phyloP scores from a whole-genome alignment of 805 yeast genomes.

The Candida ponderosae region DNA sequence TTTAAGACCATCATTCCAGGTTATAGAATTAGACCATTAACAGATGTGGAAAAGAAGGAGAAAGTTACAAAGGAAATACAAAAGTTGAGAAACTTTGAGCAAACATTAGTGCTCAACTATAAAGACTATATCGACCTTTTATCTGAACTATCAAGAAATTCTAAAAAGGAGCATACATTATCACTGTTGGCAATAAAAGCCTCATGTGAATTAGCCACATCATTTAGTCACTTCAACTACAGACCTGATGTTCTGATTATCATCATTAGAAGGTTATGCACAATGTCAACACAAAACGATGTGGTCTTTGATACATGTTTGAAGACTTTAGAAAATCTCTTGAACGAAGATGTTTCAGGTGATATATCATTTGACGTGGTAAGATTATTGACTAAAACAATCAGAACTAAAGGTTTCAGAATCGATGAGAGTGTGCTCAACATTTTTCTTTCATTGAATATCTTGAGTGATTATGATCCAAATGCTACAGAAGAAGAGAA shows the following conservation, averaged over 20 bases:
- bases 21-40: slow-evolving; percentile 74
- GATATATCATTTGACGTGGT: slow-evolving; percentile 70
- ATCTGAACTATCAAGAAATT: slow-evolving; percentile 30
- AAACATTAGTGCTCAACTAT: slow-evolving; percentile 63
- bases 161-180: slow-evolving; percentile 25
- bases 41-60: slow-evolving; percentile 75
- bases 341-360: slow-evolving; percentile 78
- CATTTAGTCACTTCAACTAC: slow-evolving; percentile 74
- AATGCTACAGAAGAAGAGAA: slow-evolving; percentile 40
- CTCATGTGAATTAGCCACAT: slow-evolving; percentile 65
- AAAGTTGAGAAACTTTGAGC: slow-evolving; percentile 72
- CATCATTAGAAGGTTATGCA: slow-evolving; percentile 60
- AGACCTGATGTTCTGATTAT: slow-evolving; percentile 67
- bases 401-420: slow-evolving; percentile 65
- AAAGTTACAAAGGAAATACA: slow-evolving; percentile 81
- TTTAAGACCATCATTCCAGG: slow-evolving; percentile 85
- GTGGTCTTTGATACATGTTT: slow-evolving; percentile 51
- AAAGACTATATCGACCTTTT: slow-evolving; percentile 56
- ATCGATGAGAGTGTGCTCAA: slow-evolving; percentile 81
- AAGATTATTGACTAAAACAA: slow-evolving; percentile 57
- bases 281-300: slow-evolving; percentile 38
- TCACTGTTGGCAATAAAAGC: slow-evolving; percentile 65
- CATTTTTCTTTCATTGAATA: slow-evolving; percentile 57
- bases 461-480: slow-evolving; percentile 69
- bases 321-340: slow-evolving; percentile 57